Evolutionary conservation across 805 yeast species (phyloP), one percentile per base, ranked within the genome.

Genomic region (Nakazawaea populi): DNA sequence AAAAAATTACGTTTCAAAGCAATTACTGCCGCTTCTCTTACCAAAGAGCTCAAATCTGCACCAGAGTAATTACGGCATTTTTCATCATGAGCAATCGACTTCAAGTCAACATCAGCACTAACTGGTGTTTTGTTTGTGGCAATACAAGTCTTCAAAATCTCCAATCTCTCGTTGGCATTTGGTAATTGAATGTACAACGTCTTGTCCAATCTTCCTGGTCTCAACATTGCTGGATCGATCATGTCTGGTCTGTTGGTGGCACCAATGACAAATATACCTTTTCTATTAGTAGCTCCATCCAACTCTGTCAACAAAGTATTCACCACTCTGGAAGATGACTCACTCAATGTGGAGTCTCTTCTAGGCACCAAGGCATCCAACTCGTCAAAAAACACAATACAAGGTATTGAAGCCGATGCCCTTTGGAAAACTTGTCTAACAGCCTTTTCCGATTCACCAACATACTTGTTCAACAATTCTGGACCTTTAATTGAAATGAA

Each of bases 211-310:
- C 99, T 80, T 5, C 98, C 99, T 0, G 98, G 98, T 64, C 99
- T 80, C 43, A 94, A 70, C 98, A 92, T 94, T 0, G 99, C 99
- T 4, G 96, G 90, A 67, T 92, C 99, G 56, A 92, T 94, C 89
- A 92, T 92, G 65, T 92, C 99, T 0, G 98, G 98, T 64, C 99
- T 79, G 61, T 92, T 92, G 0, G 99, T 92, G 1, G 99, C 99
- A 31, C 97, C 98, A 57, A 92, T 81, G 4, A 92, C 98, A 66
- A 87, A 94, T 2, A 92, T 89, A 2, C 98, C 98, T 54, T 85
- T 80, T 58, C 98, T 75, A 58, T 92, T 97, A 58, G 89, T 91
- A 51, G 92, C 75, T 1, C 99, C 99, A 69, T 94, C 99, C 38
- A 94, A 74, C 64, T 94, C 99, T 0, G 99, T 94, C 57, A 94